Base-by-base conservation (phyloP, 1,139 yeast genomes). In the Hemisphaericaspora xylanilytica region DNA sequence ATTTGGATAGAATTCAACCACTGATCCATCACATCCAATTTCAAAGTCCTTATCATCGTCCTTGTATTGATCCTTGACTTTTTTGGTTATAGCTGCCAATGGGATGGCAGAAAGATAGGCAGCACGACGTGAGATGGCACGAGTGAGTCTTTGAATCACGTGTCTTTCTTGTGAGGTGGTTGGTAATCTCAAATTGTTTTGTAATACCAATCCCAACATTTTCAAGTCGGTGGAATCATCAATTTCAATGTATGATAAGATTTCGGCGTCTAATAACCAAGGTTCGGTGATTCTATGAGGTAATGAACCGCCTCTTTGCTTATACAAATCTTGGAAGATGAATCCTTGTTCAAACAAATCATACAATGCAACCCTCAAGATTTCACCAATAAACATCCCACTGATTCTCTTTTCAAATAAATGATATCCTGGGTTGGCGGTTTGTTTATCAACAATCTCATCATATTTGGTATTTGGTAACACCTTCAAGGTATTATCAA, bases 381-480 rank as follows among this genome's bases (percentile, higher is more conserved):
- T 72, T 63, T 90, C 97, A 42, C 97, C 97, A 54, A 90, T 67
- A 54, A 85, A 90, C 96, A 90, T 86, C 35, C 97, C 97, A 48
- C 90, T 80, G 37, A 90, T 86, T 55, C 97, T 80, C 62, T 90
- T 90, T 64, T 90, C 97, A 63, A 88, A 90, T 70, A 89, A 75
- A 61, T 90, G 97, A 65, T 71, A 86, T 7, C 92, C 94, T 24
- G 78, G 80, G 61, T 90, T 90, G 11, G 92, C 75, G n/a, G 96
- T 85, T 49, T 73, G 71, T 13, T 65, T 59, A 60, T 90, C 95
- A 45, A 90, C 78, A 25, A 66, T 70, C 34, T 64, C 60, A 63
- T 90, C 97, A 58, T 80, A 89, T 46, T 78, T 75, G 4, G 95
- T 86, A 37, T 67, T 73, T 42, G 96, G 97, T 49, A 89, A 70